Conservation (phyloP, 2,329 filamentous ascomycete genomes). For the Ophiostoma ips region DNA sequence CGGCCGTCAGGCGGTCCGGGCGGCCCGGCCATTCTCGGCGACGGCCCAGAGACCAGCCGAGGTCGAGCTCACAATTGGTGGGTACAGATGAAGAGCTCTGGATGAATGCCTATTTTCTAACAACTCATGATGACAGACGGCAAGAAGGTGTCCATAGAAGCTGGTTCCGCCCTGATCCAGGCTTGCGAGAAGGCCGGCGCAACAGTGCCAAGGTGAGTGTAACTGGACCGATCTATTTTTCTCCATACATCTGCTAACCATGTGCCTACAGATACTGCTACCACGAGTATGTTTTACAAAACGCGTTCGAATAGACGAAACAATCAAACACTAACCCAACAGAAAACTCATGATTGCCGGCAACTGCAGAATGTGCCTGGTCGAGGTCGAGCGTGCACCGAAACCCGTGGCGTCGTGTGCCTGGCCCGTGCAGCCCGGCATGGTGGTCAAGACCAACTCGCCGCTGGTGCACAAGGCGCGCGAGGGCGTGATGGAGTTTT, state of each 20-base stretch:
- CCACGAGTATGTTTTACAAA: slow-evolving; percentile 52
- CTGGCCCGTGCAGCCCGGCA: slow-evolving; percentile 95
- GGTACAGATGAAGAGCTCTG: slow-evolving; percentile 19
- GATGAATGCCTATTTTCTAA: slow-evolving; percentile 1
- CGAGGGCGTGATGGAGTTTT: slow-evolving; percentile 98
- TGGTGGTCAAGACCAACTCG: slow-evolving; percentile 98
- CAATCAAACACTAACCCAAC: slow-evolving; percentile 26
- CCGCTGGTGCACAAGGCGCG: slow-evolving; percentile 92
- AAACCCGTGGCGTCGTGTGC: slow-evolving; percentile 98
- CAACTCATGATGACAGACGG: slow-evolving; percentile 52
- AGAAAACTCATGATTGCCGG: slow-evolving; percentile 98
- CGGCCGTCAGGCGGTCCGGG: slow-evolving; percentile 42
- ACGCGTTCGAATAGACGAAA: background rate
- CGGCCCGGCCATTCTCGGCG: slow-evolving; percentile 68
- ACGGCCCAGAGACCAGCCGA: slow-evolving; percentile 69
- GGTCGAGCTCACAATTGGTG: slow-evolving; percentile 93
- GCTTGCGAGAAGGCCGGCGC: slow-evolving; percentile 95
- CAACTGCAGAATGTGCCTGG: slow-evolving; percentile 98
- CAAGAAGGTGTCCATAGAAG: slow-evolving; percentile 96
- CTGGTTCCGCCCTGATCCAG: slow-evolving; percentile 93
- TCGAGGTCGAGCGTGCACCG: slow-evolving; percentile 90
- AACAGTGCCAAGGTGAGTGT: slow-evolving; percentile 67
- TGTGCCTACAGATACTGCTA: slow-evolving; percentile 88
- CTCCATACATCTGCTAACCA: slow-evolving; percentile 19
- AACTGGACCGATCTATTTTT: too few species aligned